Evolutionary conservation across 306 rosid species (phyloP), one percentile per base, ranked within the genome.

Genomic region (Sophora flavescens): DNA sequence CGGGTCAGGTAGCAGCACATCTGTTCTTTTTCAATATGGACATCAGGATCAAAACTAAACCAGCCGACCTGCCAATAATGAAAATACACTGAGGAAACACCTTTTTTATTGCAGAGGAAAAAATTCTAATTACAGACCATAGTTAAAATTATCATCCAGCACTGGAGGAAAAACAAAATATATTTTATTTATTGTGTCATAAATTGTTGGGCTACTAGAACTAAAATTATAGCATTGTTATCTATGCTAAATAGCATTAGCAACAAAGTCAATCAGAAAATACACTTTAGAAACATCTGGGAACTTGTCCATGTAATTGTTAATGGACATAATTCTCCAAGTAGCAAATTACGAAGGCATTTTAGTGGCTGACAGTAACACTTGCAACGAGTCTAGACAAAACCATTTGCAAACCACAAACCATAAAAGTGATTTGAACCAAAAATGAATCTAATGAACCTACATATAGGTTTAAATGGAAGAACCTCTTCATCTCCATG

Each of bases 1-100:
- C 97, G 98, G 16, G 98, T 95, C 51, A 95, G 84, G 84, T 91
- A 90, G 87, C 98, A 95, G 86, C 96, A 90, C 98, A 95, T 90
- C 84, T 95, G 98, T 70, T 95, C 97, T 86, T 92, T 92, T 84
- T 95, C 96, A 70, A 86, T 75, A 84, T 95, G 97, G 80, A 92
- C 89, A 75, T 88, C 97, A 56, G 93, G 95, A 81, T 95, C 98
- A 79, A 95, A 95, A 79, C 96, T 95, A 89, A 95, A 95, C 97
- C 98, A 95, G 78, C 89, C 18, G 15, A 92, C 97, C 98, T 95
- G 96, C 79, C 82, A 77, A 80, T 83, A 50, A 81, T 30, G 65
- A 85, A 61, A 61, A 63, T 78, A 65, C 32, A 45, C 56, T 67
- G 77, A 79, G 72, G 80, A 63, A 76, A 76, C 64, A 33, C 74